These are phyloP conservation scores for Ilyonectria destructans DNA, from an alignment of 2,329 filamentous ascomycete species.

Conservation along the genomic window DNA sequence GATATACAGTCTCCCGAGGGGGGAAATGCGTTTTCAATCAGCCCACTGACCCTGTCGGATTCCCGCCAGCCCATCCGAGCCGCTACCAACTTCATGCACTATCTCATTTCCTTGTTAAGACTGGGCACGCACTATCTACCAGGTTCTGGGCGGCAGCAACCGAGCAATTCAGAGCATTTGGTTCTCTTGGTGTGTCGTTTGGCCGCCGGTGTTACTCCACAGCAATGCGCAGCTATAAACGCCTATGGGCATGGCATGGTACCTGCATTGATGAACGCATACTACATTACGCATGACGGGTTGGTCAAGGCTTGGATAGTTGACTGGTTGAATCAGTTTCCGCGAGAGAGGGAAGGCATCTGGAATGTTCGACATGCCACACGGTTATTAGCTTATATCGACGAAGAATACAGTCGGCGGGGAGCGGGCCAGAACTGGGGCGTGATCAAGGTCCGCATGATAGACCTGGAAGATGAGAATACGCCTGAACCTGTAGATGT, in stretches of 20 bases:
- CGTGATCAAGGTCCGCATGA: conserved; percentile 36
- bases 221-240: neutral
- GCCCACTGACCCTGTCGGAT: neutral
- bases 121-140: conserved; percentile 29
- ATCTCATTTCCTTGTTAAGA: conserved; percentile 30
- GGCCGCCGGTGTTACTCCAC: conserved; percentile 26
- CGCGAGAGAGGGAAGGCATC: conserved; percentile 35
- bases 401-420: conserved; percentile 32
- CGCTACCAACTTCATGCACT: conserved; percentile 37
- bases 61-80: conserved; percentile 29
- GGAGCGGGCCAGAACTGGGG: conserved; percentile 31
- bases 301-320: conserved; percentile 32
- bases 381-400: conserved; percentile 32
- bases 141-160: neutral
- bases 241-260: conserved; percentile 21
- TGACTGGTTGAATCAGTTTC: conserved; percentile 30
- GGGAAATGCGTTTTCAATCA: neutral
- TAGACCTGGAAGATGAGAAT: conserved; percentile 27
- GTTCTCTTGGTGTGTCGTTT: conserved; percentile 31
- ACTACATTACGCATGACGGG: conserved; percentile 30
- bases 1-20: neutral
- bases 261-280: conserved; percentile 38
- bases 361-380: conserved; percentile 39
- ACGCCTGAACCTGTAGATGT: neutral
- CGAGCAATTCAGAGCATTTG: conserved; percentile 8